A percentile compares a stretch with the other conserved stretches of the same genome.
Evolutionary conservation across 345 rosid species (phyloP).

Genomic region (Gossypium australe): DNA sequence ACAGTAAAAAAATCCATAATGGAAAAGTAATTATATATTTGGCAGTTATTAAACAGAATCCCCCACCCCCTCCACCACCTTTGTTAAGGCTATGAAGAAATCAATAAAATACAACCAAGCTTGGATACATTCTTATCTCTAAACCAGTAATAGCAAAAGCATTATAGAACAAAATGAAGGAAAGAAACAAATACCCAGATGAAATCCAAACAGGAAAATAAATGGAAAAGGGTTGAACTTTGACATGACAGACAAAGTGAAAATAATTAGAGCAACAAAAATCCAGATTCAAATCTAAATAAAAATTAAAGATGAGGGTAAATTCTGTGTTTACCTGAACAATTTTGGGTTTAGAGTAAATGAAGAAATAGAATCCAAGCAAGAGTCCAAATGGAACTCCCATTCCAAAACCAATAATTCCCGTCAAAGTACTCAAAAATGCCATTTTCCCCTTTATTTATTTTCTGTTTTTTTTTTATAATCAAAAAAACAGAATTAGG

Average conservation of each 20-base stretch:
- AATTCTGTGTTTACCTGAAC: slow-evolving; percentile 40
- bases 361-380: slow-evolving; percentile 58
- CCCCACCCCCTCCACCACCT: no score
- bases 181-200: neutral
- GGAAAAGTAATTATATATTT: no score
- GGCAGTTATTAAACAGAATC: no score
- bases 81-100: neutral
- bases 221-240: neutral
- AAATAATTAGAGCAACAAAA: neutral
- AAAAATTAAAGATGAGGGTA: neutral
- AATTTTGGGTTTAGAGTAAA: slow-evolving; percentile 53
- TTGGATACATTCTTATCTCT: neutral
- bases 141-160: neutral
- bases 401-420: slow-evolving; percentile 58
- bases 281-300: neutral
- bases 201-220: neutral
- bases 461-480: neutral
- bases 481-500: neutral
- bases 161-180: neutral
- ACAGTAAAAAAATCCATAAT: no score
- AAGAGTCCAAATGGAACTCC: slow-evolving; percentile 68
- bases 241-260: neutral
- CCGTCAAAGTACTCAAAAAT: slow-evolving; percentile 44
- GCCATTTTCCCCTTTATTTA: slow-evolving; percentile 32
- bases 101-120: neutral